These are phyloP conservation scores for Mycena metata DNA, from an alignment of 768 basidiomycete genomes.

Conservation along the genomic window DNA sequence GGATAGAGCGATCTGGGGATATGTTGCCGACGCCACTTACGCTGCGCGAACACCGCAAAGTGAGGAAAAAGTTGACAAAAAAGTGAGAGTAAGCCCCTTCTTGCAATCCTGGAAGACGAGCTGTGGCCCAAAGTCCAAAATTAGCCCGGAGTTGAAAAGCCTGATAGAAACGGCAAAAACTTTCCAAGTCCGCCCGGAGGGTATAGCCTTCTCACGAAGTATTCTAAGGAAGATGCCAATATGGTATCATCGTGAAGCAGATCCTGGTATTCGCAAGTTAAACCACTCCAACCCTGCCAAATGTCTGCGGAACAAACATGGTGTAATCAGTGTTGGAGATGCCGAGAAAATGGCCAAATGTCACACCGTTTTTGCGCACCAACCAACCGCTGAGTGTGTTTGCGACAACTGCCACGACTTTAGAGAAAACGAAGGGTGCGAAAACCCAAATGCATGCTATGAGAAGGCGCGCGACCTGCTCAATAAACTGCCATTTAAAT, in stretches of 20 bases:
- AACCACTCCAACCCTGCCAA: neutral
- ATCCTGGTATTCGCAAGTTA: neutral
- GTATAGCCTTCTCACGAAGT: neutral
- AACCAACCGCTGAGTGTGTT: neutral
- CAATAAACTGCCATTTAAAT: slow-evolving; percentile 21
- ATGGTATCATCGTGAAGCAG: neutral
- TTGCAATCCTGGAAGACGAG: neutral
- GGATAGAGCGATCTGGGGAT: slow-evolving; percentile 34
- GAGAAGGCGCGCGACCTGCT: slow-evolving; percentile 12
- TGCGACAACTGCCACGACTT: slow-evolving; percentile 15
- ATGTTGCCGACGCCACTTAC: slow-evolving; percentile 36
- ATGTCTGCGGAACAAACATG: slow-evolving; percentile 29
- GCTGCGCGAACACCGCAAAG: slow-evolving; percentile 3
- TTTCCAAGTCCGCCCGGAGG: neutral
- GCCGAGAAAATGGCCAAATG: slow-evolving; percentile 4
- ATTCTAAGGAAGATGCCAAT: neutral
- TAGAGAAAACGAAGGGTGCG: neutral
- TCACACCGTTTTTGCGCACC: neutral
- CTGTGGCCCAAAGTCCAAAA: neutral
- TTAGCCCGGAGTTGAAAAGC: neutral
- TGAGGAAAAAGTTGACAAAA: neutral
- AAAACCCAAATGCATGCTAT: slow-evolving; percentile 17
- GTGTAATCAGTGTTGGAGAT: slow-evolving; percentile 16
- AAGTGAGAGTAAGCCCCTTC: neutral
- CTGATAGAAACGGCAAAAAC: neutral